Conservation (phyloP, 495 filamentous ascomycete species). For the Penicillium verhagenii region DNA sequence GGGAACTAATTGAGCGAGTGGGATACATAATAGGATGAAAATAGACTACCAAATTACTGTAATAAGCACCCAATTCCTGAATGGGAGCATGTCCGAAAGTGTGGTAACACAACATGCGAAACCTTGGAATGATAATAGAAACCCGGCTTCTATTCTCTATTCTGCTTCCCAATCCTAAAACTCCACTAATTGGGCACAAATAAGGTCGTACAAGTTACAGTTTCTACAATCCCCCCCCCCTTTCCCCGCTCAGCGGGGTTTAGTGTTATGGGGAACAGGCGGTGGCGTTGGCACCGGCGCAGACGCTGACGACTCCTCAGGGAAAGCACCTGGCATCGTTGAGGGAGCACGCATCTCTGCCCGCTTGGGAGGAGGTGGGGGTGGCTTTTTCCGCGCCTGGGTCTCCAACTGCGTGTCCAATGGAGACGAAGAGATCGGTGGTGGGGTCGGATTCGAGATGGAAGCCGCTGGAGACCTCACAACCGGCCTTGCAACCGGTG, state of each 20-base stretch:
- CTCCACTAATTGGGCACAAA: not conserved
- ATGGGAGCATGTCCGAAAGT: too few relatives aligned
- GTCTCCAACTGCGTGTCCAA: too few relatives aligned
- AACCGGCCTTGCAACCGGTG: too few relatives aligned
- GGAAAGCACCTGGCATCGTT: constrained; percentile 14
- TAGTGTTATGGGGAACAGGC: constrained; percentile 41
- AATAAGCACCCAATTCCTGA: too few relatives aligned
- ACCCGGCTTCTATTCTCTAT: not conserved
- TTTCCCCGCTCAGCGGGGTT: constrained; percentile 41
- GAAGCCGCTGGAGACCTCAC: not conserved
- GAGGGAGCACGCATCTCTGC: constrained; percentile 39
- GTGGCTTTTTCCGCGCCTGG: constrained; percentile 61
- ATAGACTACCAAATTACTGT: too few relatives aligned
- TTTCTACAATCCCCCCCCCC: too few relatives aligned
- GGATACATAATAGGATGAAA: too few relatives aligned
- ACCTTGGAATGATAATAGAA: not conserved
- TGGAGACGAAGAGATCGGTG: not conserved
- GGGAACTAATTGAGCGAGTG: too few relatives aligned
- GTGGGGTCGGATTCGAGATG: not conserved
- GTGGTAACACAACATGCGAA: not conserved
- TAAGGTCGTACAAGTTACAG: constrained; percentile 10
- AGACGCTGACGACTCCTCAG: constrained; percentile 20
- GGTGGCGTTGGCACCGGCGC: constrained; percentile 37
- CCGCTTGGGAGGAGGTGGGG: constrained; percentile 66
- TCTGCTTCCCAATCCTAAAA: not conserved